Evolutionary conservation across 2,329 filamentous ascomycete species (phyloP).

Genomic region (Aspergillus pseudoglaucus): DNA sequence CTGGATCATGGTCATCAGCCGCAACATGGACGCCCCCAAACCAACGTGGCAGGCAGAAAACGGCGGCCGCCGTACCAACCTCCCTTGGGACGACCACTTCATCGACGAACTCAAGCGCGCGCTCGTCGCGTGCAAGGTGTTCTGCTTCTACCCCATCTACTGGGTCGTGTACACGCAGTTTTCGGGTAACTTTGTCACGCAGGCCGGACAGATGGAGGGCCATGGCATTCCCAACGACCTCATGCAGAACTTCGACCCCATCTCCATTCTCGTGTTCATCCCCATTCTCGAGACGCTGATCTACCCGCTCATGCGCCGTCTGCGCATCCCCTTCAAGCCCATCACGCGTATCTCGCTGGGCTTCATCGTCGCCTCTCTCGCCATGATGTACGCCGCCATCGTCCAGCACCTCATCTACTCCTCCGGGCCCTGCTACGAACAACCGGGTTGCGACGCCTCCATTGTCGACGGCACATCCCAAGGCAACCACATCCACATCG

Average conservation of each 20-base stretch:
- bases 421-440: constrained; percentile 46
- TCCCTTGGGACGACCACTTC: constrained; percentile 63
- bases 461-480: constrained; percentile 23
- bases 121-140: constrained; percentile 62
- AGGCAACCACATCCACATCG: constrained; percentile 40
- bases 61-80: constrained; percentile 31
- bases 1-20: constrained; percentile 47
- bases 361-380: constrained; percentile 58
- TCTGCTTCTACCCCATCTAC: constrained; percentile 63
- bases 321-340: constrained; percentile 62
- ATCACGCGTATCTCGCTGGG: constrained; percentile 69
- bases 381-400: constrained; percentile 57
- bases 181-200: constrained; percentile 60
- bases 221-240: constrained; percentile 72
- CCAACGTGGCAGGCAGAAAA: constrained; percentile 56
- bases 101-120: constrained; percentile 65
- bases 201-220: constrained; percentile 56
- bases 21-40: constrained; percentile 58
- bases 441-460: constrained; percentile 29
- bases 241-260: constrained; percentile 68
- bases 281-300: constrained; percentile 63
- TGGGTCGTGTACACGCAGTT: constrained; percentile 65
- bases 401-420: constrained; percentile 53
- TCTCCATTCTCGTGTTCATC: constrained; percentile 69
- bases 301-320: constrained; percentile 61